Conservation (phyloP, 2,329 filamentous ascomycete species). For the Aspergillus fumigatiaffinis region DNA sequence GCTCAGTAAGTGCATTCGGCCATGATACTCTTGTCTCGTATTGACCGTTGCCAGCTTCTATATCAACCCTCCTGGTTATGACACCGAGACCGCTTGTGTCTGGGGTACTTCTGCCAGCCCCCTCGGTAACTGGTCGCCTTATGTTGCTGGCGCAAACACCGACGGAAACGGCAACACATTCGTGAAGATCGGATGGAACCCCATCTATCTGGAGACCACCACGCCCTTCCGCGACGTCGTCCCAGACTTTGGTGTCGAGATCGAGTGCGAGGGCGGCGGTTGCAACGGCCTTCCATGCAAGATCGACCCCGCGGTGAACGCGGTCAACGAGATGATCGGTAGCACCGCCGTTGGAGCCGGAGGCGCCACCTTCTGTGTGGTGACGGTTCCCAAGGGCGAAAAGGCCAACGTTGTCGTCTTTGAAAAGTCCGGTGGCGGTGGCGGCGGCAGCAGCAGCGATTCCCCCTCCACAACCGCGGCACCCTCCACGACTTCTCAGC, state of each 20-base stretch:
- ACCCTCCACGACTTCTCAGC: conserved; percentile 7
- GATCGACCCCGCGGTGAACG: conserved; percentile 59
- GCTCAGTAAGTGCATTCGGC: conserved; percentile 59
- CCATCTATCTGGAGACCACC: conserved; percentile 59
- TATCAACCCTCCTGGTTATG: conserved; percentile 68
- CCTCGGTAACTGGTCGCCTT: conserved; percentile 73
- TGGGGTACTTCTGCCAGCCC: conserved; percentile 65
- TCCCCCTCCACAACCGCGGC: conserved; percentile 1
- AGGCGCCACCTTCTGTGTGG: conserved; percentile 68
- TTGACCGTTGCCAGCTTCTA: conserved; percentile 56
- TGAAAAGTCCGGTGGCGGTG: conserved; percentile 28
- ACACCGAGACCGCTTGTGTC: conserved; percentile 59
- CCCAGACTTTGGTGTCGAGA: conserved; percentile 65
- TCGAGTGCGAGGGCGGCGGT: conserved; percentile 61
- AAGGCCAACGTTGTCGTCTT: conserved; percentile 66
- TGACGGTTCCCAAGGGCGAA: conserved; percentile 64
- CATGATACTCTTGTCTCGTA: not conserved
- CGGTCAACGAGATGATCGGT: conserved; percentile 58
- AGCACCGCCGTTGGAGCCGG: conserved; percentile 60
- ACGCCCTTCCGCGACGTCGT: conserved; percentile 53
- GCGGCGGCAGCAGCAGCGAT: conserved; percentile 1
- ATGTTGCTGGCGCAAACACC: conserved; percentile 71
- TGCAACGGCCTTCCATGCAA: conserved; percentile 73
- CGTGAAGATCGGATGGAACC: conserved; percentile 74
- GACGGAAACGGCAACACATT: conserved; percentile 62